These are phyloP conservation scores for Oryza officinalis DNA, from an alignment of 176 grass and related monocot genomes.

Conservation along the genomic window DNA sequence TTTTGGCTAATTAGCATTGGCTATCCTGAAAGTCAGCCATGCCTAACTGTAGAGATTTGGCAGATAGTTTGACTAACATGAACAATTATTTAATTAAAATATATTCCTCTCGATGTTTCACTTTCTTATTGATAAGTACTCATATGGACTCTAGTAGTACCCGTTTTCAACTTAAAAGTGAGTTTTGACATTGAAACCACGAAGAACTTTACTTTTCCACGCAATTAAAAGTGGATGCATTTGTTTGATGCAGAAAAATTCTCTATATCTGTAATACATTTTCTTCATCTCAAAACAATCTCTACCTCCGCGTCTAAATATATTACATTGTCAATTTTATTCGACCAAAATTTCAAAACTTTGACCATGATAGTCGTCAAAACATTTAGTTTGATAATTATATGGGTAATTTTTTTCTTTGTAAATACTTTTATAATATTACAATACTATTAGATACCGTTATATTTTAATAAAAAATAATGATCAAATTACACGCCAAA, in stretches of 20 bases:
- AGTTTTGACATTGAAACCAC: background rate
- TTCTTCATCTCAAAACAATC: background rate
- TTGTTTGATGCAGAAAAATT: background rate
- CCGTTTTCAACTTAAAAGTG: background rate
- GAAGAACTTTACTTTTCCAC: background rate
- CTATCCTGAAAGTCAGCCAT: background rate
- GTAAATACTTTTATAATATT: too few relatives aligned
- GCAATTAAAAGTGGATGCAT: background rate
- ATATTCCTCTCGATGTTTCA: background rate
- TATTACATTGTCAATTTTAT: too few relatives aligned
- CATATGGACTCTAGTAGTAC: background rate
- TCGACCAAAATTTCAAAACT: too few relatives aligned
- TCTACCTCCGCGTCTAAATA: too few relatives aligned
- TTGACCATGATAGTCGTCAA: too few relatives aligned
- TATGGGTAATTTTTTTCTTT: too few relatives aligned
- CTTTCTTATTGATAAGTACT: background rate
- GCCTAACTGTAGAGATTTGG: slow-evolving; percentile 26
- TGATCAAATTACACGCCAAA: too few relatives aligned
- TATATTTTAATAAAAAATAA: too few relatives aligned
- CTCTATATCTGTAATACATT: background rate
- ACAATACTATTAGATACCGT: too few relatives aligned
- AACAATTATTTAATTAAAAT: background rate
- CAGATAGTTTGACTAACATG: slow-evolving; percentile 21
- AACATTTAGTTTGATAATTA: too few relatives aligned
- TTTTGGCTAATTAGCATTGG: background rate